Evolutionary conservation across 2,329 filamentous ascomycete genomes (phyloP).

Genomic region (Seiridium unicorne): DNA sequence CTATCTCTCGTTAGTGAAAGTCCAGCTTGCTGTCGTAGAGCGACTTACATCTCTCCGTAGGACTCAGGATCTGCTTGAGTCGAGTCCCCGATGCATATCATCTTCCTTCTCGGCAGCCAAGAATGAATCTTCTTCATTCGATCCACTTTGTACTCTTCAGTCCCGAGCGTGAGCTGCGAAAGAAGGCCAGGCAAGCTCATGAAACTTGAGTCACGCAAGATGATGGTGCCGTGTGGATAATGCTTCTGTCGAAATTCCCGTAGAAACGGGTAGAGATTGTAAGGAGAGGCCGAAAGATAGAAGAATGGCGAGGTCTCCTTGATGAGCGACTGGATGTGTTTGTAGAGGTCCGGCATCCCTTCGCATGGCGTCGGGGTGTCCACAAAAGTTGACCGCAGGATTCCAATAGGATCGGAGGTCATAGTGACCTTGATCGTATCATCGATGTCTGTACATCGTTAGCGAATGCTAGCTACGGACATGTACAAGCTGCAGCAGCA

Average conservation of each 20-base stretch:
- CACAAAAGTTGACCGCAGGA: constrained; percentile 80
- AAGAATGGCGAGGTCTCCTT: constrained; percentile 72
- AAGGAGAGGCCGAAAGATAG: constrained; percentile 91
- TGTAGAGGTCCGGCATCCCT: constrained; percentile 86
- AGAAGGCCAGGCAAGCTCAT: constrained; percentile 80
- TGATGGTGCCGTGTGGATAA: constrained; percentile 76
- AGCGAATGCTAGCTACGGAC: background rate
- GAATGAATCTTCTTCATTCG: constrained; percentile 74
- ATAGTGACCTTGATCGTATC: constrained; percentile 93
- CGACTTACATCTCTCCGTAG: constrained; percentile 71
- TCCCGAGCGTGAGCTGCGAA: constrained; percentile 74
- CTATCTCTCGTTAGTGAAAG: constrained; percentile 27
- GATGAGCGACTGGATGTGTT: constrained; percentile 55
- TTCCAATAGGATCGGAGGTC: constrained; percentile 76
- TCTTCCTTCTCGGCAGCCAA: constrained; percentile 76
- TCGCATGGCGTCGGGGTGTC: constrained; percentile 67
- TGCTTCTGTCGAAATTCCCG: constrained; percentile 64
- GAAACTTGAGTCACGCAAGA: constrained; percentile 84
- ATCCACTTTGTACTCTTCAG: constrained; percentile 81
- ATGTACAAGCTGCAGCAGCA: too few relatives aligned
- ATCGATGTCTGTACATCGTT: constrained; percentile 66
- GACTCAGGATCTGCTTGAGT: constrained; percentile 90
- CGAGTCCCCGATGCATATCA: constrained; percentile 85
- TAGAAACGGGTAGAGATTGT: constrained; percentile 90
- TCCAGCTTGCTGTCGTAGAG: too few relatives aligned